Base-by-base conservation (phyloP, 495 filamentous ascomycete species). In the Podospora conica region DNA sequence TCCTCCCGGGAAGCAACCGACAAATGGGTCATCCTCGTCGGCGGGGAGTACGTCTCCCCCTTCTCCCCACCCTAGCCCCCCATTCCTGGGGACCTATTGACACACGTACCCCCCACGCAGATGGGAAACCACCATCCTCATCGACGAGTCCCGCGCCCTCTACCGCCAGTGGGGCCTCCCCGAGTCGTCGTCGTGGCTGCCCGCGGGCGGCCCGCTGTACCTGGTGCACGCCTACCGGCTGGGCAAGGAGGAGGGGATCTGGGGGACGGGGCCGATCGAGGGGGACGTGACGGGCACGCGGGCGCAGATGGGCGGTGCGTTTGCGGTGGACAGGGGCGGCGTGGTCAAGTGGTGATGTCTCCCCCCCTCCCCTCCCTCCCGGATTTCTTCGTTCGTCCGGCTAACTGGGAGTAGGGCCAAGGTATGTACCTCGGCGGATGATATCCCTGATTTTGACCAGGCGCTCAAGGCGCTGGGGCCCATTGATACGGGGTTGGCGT, bases 231-330 rank as follows among this genome's bases (percentile, higher is more conserved):
- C 81, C 7, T 82, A 81, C 59, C 74, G 69, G 40, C 71, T 88
- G 11, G 83, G 79, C 3, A 80, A 76, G 53, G 66, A 80, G 22
- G 84, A 88, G 66, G 78, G 80, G 20, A 84, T 88, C 66, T 85
- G 83, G 84, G 84, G 81, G 20, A 40, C 27, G 11, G 54, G 25
- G 25, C 28, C 6, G 54, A 78, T 40, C 23, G 63, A 64, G 23
- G 78, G 80, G 8, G 81, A 80, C 23, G 80, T 85, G 71, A 85
- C 80, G 69, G 85, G 85, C 27, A 83, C 65, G 58, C 69, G 83
- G 33, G 88, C 85, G 85, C 85, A 88, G 77, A 84, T 75, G 25
- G 70, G 78, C 53, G 87, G 85, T 28, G 81, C 79, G 55, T 89
- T 83, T 72, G 83, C 80, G 6, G 73, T 88, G 12, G 83, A 86